A percentile compares a stretch with the other conserved stretches of the same genome.
phyloP scores from a whole-genome alignment of 116 monocot genomes.

The Iris pallida region DNA sequence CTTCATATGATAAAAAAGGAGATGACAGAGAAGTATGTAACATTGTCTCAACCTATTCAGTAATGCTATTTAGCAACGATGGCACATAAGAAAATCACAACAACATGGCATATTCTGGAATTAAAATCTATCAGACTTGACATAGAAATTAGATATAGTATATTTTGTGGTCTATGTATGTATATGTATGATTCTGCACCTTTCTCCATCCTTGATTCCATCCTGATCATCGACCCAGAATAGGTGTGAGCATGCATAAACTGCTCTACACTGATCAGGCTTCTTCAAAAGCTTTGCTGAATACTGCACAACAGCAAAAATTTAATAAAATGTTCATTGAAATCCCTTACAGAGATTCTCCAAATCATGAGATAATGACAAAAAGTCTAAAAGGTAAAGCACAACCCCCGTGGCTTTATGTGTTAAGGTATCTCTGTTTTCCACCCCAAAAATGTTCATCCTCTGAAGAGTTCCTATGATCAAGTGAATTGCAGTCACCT shows the following conservation, averaged over 20 bases:
- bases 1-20: too few species aligned
- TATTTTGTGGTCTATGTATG: too few species aligned
- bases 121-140: too few species aligned
- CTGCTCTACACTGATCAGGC: slow-evolving; percentile 93
- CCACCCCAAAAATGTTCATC: slow-evolving; percentile 89
- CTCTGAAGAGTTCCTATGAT: slow-evolving; percentile 92
- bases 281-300: slow-evolving; percentile 94
- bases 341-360: neutral
- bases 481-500: slow-evolving; percentile 88
- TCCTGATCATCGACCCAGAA: slow-evolving; percentile 95
- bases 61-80: too few species aligned
- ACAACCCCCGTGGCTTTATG: slow-evolving; percentile 90
- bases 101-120: too few species aligned
- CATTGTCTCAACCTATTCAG: too few species aligned
- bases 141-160: too few species aligned
- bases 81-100: too few species aligned
- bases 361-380: neutral
- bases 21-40: too few species aligned
- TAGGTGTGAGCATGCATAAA: slow-evolving; percentile 94
- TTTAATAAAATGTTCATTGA: neutral
- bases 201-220: slow-evolving; percentile 93
- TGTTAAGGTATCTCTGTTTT: slow-evolving; percentile 90
- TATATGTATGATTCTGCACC: slow-evolving; percentile 23
- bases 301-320: slow-evolving; percentile 44
- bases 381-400: neutral